These are phyloP conservation scores for Alloteropsis angusta DNA, from an alignment of 202 grass and related monocot genomes.

Conservation along the genomic window DNA sequence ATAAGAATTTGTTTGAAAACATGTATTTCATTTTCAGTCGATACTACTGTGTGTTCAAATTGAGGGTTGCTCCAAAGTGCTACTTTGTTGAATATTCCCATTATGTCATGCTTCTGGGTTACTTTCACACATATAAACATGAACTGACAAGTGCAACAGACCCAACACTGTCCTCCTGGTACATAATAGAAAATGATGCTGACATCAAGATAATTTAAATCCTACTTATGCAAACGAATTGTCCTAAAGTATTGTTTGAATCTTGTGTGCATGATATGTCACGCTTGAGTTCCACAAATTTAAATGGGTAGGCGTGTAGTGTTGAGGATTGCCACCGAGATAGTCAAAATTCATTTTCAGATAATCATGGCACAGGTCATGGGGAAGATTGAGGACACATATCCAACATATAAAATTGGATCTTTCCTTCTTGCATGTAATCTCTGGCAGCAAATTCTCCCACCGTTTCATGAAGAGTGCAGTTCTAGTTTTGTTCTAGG, in stretches of 20 bases:
- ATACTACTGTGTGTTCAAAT: constrained; percentile 14
- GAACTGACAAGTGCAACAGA: background rate
- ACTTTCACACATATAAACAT: constrained; percentile 6
- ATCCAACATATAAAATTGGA: background rate
- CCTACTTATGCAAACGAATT: background rate
- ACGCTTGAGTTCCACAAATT: background rate
- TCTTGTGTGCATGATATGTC: background rate
- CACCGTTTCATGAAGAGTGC: too few relatives aligned
- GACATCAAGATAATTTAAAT: background rate
- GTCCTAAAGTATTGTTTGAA: background rate
- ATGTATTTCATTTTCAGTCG: constrained; percentile 6
- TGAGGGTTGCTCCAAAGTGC: constrained; percentile 6
- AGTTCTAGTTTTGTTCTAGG: too few relatives aligned
- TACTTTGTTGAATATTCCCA: background rate
- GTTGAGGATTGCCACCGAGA: background rate
- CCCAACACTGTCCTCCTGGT: background rate
- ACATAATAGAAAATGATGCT: background rate
- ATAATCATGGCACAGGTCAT: background rate
- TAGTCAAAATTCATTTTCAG: background rate
- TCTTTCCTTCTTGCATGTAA: background rate
- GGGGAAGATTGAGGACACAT: background rate
- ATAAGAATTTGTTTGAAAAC: background rate
- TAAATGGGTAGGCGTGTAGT: background rate
- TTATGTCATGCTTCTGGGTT: constrained; percentile 10
- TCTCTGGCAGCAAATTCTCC: background rate